Evolutionary conservation across 495 filamentous ascomycete species (phyloP).

Genomic region (Xylaria palmicola): DNA sequence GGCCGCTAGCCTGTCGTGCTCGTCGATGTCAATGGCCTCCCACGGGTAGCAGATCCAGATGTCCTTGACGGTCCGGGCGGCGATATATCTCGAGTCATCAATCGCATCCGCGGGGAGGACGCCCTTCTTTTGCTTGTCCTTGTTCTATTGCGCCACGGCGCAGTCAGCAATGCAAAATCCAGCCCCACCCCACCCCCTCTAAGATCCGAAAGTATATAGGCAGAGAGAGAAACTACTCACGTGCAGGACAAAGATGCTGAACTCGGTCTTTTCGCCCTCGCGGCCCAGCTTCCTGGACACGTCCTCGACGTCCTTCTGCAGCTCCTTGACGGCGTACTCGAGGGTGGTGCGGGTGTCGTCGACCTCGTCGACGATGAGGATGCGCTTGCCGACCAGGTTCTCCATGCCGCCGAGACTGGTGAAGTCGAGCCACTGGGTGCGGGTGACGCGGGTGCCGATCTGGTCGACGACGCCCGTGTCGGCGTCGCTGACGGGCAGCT

Average conservation of each 20-base stretch:
- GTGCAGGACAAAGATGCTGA: slow-evolving; percentile 92
- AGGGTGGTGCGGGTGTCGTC: slow-evolving; percentile 97
- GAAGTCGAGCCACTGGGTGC: slow-evolving; percentile 97
- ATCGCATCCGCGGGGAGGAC: slow-evolving; percentile 78
- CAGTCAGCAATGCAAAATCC: slow-evolving; percentile 18
- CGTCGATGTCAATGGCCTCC: slow-evolving; percentile 95
- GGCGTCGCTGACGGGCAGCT: slow-evolving; percentile 52
- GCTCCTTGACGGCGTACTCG: slow-evolving; percentile 92
- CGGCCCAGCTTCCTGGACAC: slow-evolving; percentile 69
- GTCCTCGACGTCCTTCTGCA: slow-evolving; percentile 91
- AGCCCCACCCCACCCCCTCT: too few relatives aligned
- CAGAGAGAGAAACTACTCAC: slow-evolving; percentile 56
- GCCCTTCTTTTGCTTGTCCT: slow-evolving; percentile 95
- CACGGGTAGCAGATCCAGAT: slow-evolving; percentile 99
- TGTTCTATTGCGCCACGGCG: slow-evolving; percentile 62
- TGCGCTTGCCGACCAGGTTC: slow-evolving; percentile 92
- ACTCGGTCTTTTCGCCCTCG: slow-evolving; percentile 72
- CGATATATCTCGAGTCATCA: slow-evolving; percentile 71
- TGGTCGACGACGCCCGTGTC: slow-evolving; percentile 56
- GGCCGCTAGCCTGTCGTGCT: slow-evolving; percentile 75
- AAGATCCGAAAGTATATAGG: neutral
- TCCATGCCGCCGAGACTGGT: slow-evolving; percentile 80
- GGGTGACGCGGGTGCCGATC: slow-evolving; percentile 89
- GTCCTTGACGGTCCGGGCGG: slow-evolving; percentile 83
- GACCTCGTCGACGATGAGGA: slow-evolving; percentile 98